Evolutionary conservation across 768 basidiomycete species (phyloP).

Genomic region (Leccinum longicurvipes): DNA sequence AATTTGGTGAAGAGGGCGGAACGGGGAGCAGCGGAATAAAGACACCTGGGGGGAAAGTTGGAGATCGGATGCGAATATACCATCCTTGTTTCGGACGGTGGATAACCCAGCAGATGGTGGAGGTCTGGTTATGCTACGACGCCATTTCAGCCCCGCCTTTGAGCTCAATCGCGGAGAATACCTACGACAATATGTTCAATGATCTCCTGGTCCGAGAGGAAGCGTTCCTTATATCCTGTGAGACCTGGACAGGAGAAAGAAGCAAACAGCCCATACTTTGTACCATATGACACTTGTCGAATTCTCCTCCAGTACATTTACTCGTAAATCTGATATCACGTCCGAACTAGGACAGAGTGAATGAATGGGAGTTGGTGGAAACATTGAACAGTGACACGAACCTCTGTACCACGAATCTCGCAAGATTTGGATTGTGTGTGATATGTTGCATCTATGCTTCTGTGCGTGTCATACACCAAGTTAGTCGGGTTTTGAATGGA

Average conservation of each 20-base stretch:
- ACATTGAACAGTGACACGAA: slow-evolving; percentile 3
- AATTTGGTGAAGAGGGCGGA: slow-evolving; percentile 42
- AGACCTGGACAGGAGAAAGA: slow-evolving; percentile 1
- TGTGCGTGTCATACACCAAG: background rate
- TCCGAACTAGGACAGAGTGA: slow-evolving; percentile 52
- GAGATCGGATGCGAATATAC: slow-evolving; percentile 77
- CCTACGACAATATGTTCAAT: slow-evolving; percentile 70
- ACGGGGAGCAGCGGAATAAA: slow-evolving; percentile 56
- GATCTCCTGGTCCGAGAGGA: slow-evolving; percentile 70
- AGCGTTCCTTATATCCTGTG: slow-evolving; percentile 56
- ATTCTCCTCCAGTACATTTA: slow-evolving; percentile 59
- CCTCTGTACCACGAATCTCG: slow-evolving; percentile 33
- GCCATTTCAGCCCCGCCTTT: background rate
- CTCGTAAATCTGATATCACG: slow-evolving; percentile 64
- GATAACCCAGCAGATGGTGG: slow-evolving; percentile 66
- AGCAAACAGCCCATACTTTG: slow-evolving; percentile 46
- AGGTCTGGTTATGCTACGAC: slow-evolving; percentile 62
- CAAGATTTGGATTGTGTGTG: slow-evolving; percentile 29
- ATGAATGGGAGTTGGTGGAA: background rate
- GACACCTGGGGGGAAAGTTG: slow-evolving; percentile 60
- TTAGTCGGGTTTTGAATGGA: background rate
- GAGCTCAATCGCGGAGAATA: slow-evolving; percentile 4
- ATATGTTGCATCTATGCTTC: slow-evolving; percentile 17
- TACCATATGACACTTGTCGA: slow-evolving; percentile 65
- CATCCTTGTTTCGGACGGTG: slow-evolving; percentile 80